Conservation (phyloP, 2,329 filamentous ascomycete genomes). For the Microsporum audouinii region DNA sequence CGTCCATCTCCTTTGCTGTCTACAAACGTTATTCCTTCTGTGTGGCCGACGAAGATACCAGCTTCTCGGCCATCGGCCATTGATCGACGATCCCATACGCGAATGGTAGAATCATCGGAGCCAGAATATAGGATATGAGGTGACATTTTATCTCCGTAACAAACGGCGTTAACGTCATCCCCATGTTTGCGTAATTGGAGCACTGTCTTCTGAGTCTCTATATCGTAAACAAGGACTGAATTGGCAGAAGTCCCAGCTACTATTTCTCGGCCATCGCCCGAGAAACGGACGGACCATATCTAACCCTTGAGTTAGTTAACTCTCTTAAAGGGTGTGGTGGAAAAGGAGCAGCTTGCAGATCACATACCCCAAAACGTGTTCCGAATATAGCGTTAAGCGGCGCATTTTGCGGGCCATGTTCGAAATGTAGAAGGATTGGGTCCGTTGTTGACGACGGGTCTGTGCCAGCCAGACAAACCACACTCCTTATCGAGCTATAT, state of each 20-base stretch:
- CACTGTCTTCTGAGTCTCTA: constrained; percentile 65
- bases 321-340: not conserved
- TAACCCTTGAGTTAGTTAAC: constrained; percentile 20
- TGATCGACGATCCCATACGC: constrained; percentile 84
- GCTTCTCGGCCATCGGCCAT: constrained; percentile 52
- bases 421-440: constrained; percentile 66
- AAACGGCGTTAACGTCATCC: constrained; percentile 92
- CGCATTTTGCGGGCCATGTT: constrained; percentile 33
- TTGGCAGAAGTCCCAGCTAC: constrained; percentile 75
- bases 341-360: not conserved
- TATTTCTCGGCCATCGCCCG: constrained; percentile 78
- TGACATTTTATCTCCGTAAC: constrained; percentile 77
- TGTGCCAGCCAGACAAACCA: constrained; percentile 76
- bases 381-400: constrained; percentile 26
- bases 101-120: constrained; percentile 85
- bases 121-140: constrained; percentile 94
- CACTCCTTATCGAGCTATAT: constrained; percentile 76
- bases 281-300: constrained; percentile 89
- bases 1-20: constrained; percentile 77
- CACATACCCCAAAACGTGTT: constrained; percentile 36
- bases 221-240: constrained; percentile 81
- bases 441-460: constrained; percentile 72
- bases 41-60: constrained; percentile 44
- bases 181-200: constrained; percentile 67
- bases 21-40: constrained; percentile 53